Evolutionary conservation across 345 rosid species (phyloP).

Genomic region (Physaria fendleri): DNA sequence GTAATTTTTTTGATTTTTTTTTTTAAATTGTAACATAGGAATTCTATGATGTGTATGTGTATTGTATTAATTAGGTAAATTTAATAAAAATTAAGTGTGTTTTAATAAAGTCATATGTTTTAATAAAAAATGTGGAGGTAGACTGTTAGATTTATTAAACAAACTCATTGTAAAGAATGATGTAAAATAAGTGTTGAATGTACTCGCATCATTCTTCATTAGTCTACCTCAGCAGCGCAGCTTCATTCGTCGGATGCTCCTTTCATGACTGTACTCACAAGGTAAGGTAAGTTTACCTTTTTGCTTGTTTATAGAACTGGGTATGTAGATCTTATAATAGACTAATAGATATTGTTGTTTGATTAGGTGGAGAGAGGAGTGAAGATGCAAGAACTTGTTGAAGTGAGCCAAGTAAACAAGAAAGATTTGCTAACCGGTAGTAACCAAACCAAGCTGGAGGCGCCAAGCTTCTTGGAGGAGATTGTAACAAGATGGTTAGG

Average conservation of each 20-base stretch:
- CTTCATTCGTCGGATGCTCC: constrained; percentile 67
- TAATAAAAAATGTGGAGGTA: no score
- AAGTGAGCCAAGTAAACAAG: constrained; percentile 13
- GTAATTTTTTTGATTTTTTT: no score
- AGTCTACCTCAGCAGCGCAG: constrained; percentile 46
- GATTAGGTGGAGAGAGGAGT: constrained; percentile 47
- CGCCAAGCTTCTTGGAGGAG: constrained; percentile 53
- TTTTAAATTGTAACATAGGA: no score
- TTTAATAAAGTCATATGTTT: no score
- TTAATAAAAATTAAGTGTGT: no score
- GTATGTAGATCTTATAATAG: background rate
- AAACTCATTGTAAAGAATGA: no score
- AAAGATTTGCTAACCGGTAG: background rate
- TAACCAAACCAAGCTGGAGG: constrained; percentile 47
- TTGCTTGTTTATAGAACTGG: background rate
- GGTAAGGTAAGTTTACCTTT: constrained; percentile 75
- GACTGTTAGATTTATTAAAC: no score
- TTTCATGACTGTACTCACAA: constrained; percentile 73
- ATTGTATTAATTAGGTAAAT: no score
- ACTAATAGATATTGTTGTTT: background rate
- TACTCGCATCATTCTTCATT: constrained; percentile 77
- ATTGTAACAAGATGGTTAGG: constrained; percentile 38
- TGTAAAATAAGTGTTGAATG: no score
- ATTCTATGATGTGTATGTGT: no score
- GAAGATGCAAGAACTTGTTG: constrained; percentile 53